Conservation (phyloP, 2,329 filamentous ascomycete species). For the Aspergillus awamori region DNA sequence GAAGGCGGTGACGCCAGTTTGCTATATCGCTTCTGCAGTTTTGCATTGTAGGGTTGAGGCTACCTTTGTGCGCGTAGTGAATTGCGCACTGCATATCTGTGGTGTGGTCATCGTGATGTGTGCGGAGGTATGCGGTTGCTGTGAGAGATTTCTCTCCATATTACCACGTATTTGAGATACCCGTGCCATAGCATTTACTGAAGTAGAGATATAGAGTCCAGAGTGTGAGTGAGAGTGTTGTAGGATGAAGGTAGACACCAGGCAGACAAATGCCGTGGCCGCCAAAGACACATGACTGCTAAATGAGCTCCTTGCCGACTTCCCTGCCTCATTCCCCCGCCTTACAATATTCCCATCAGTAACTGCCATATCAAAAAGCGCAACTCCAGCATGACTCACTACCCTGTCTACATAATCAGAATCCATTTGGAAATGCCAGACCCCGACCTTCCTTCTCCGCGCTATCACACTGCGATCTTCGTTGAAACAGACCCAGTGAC, state of each 20-base stretch:
- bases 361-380: not conserved
- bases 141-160: too few species aligned
- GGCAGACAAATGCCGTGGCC: not conserved
- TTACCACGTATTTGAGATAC: too few species aligned
- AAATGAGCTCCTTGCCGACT: too few species aligned
- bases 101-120: too few species aligned
- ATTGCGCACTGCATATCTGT: not conserved
- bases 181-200: too few species aligned
- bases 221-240: too few species aligned
- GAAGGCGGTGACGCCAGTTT: not conserved
- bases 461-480: slow-evolving; percentile 17
- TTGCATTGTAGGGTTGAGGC: not conserved
- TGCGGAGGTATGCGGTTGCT: too few species aligned
- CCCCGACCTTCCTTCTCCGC: slow-evolving; percentile 11
- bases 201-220: too few species aligned
- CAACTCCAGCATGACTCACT: not conserved
- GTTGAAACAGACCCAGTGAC: slow-evolving; percentile 9
- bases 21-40: not conserved
- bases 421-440: slow-evolving; percentile 14
- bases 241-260: not conserved
- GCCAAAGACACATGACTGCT: not conserved
- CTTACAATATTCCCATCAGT: not conserved
- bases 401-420: slow-evolving; percentile 10
- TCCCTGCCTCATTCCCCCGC: too few species aligned
- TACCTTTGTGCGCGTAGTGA: not conserved